phyloP scores from a whole-genome alignment of 768 basidiomycete species.

The Calocybe indica region DNA sequence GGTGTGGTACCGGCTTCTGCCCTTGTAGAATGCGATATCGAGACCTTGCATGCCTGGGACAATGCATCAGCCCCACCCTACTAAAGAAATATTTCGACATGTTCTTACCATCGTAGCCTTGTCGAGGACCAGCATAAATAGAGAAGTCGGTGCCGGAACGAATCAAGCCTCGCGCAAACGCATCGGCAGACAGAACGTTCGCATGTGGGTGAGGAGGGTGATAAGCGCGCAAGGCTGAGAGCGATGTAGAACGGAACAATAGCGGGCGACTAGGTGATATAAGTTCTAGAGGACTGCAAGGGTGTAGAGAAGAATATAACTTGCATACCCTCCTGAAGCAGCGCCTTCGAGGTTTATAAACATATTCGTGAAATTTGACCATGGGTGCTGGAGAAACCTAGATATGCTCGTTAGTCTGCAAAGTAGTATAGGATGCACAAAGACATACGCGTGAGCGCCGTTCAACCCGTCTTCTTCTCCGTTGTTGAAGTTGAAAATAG shows the following conservation, averaged over 20 bases:
- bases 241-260: conserved; percentile 67
- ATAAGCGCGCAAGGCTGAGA: conserved; percentile 51
- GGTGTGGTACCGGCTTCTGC: conserved; percentile 74
- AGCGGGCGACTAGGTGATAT: conserved; percentile 52
- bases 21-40: conserved; percentile 76
- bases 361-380: conserved; percentile 56
- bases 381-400: conserved; percentile 71
- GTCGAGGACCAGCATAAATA: conserved; percentile 38
- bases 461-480: conserved; percentile 77
- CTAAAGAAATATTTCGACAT: too few relatives aligned
- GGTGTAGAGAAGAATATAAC: not conserved
- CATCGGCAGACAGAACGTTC: conserved; percentile 64
- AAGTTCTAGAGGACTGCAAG: conserved; percentile 2
- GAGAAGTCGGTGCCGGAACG: conserved; percentile 71
- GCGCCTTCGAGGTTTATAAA: conserved; percentile 87
- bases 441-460: conserved; percentile 57
- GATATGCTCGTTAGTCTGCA: not conserved
- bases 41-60: conserved; percentile 51
- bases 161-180: conserved; percentile 58
- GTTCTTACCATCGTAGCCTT: too few relatives aligned
- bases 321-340: conserved; percentile 63
- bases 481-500: conserved; percentile 83
- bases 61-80: not conserved
- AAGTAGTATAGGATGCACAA: not conserved
- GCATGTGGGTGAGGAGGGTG: conserved; percentile 65